These are phyloP conservation scores for Venturia nashicola DNA, from an alignment of 2,329 filamentous ascomycete species.

Conservation along the genomic window DNA sequence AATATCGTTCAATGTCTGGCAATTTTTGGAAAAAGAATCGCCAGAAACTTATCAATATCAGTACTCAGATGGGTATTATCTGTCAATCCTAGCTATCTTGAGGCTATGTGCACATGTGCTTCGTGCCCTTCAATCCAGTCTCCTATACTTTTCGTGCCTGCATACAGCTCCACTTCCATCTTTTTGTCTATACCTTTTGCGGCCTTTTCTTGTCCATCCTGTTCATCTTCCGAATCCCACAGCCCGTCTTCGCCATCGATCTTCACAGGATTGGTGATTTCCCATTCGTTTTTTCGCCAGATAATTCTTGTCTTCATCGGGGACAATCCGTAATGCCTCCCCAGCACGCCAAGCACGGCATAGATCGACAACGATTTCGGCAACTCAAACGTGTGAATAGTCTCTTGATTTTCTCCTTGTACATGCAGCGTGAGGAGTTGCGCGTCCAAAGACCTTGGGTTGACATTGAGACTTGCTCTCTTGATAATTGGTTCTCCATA, in stretches of 20 bases:
- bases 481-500: slow-evolving; percentile 61
- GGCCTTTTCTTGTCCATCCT: slow-evolving; percentile 20
- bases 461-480: slow-evolving; percentile 34
- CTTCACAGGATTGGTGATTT: slow-evolving; percentile 34
- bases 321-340: slow-evolving; percentile 51
- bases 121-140: slow-evolving; percentile 69
- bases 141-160: slow-evolving; percentile 69
- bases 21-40: background rate
- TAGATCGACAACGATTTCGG: slow-evolving; percentile 74
- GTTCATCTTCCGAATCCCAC: slow-evolving; percentile 31
- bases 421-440: slow-evolving; percentile 55
- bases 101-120: slow-evolving; percentile 52
- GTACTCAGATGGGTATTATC: background rate
- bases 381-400: slow-evolving; percentile 34
- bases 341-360: slow-evolving; percentile 65
- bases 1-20: background rate
- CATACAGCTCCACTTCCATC: slow-evolving; percentile 70
- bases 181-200: slow-evolving; percentile 30
- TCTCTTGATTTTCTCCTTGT: slow-evolving; percentile 18
- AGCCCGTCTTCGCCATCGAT: slow-evolving; percentile 23
- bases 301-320: slow-evolving; percentile 56
- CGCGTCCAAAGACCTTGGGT: slow-evolving; percentile 73
- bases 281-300: slow-evolving; percentile 86
- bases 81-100: background rate
- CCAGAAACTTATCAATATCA: background rate